Percentiles rank a stretch among this genome's conserved stretches.
These are phyloP conservation scores for Pseudogymnoascus sp. DNA, from an alignment of 2,329 filamentous ascomycete genomes.

Conservation along the genomic window DNA sequence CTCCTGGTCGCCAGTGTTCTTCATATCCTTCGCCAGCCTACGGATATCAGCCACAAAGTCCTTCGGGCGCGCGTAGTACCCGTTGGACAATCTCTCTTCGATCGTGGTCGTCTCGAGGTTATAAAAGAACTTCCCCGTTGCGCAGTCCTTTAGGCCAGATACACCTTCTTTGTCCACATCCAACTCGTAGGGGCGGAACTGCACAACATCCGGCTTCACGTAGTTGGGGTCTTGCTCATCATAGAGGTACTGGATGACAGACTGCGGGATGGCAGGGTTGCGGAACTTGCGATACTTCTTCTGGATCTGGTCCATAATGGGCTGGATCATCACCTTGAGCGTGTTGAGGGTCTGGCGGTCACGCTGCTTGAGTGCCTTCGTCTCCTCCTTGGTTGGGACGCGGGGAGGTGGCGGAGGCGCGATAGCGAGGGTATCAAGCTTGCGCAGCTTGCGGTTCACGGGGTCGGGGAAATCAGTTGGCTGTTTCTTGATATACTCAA, in stretches of 20 bases:
- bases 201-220: slow-evolving; percentile 51
- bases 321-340: slow-evolving; percentile 82
- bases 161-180: slow-evolving; percentile 72
- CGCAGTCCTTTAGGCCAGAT: slow-evolving; percentile 65
- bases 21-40: slow-evolving; percentile 75
- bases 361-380: slow-evolving; percentile 69
- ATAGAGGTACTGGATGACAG: slow-evolving; percentile 71
- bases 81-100: slow-evolving; percentile 92
- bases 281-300: slow-evolving; percentile 83
- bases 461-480: slow-evolving; percentile 84
- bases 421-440: slow-evolving; percentile 67
- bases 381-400: slow-evolving; percentile 65
- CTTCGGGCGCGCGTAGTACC: slow-evolving; percentile 84
- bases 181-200: slow-evolving; percentile 69
- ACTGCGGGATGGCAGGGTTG: slow-evolving; percentile 66
- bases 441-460: slow-evolving; percentile 75
- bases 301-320: slow-evolving; percentile 96
- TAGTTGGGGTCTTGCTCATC: slow-evolving; percentile 72
- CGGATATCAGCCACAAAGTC: slow-evolving; percentile 88
- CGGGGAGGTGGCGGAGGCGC: slow-evolving; percentile 65
- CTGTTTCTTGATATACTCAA: slow-evolving; percentile 68
- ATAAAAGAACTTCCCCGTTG: slow-evolving; percentile 81
- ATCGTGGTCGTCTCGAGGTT: slow-evolving; percentile 90
- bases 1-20: slow-evolving; percentile 73
- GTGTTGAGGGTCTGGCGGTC: slow-evolving; percentile 80